phyloP scores from a whole-genome alignment of 2,329 filamentous ascomycete genomes.

The Sporothrix inflata region DNA sequence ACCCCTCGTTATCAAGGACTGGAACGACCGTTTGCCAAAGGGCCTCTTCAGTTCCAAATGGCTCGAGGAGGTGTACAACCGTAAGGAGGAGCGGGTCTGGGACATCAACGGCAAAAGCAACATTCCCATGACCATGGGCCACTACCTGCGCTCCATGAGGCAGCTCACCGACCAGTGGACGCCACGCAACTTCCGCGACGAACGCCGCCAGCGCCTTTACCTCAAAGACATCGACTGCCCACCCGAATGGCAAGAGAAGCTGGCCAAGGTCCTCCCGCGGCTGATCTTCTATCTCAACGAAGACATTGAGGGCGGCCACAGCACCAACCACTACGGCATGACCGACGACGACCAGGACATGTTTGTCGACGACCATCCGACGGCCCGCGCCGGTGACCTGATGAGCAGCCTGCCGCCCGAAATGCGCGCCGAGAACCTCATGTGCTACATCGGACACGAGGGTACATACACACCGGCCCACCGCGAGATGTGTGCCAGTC shows the following conservation, averaged over 20 bases:
- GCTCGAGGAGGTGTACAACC: conserved; percentile 77
- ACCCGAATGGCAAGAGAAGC: conserved; percentile 77
- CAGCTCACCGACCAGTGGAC: conserved; percentile 83
- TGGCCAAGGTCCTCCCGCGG: conserved; percentile 77
- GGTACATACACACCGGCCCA: conserved; percentile 96
- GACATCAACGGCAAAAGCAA: conserved; percentile 75
- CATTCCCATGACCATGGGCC: conserved; percentile 82
- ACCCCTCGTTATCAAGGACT: conserved; percentile 88
- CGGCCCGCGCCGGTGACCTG: conserved; percentile 80
- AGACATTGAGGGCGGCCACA: conserved; percentile 55
- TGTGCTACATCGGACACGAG: conserved; percentile 98
- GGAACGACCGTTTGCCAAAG: conserved; percentile 73
- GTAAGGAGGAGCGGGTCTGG: conserved; percentile 82
- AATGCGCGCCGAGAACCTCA: conserved; percentile 94
- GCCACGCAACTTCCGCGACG: conserved; percentile 73
- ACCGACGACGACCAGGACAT: conserved; percentile 42
- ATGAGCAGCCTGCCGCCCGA: conserved; percentile 88
- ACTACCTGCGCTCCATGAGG: conserved; percentile 87
- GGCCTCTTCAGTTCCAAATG: conserved; percentile 80
- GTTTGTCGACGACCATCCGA: conserved; percentile 54
- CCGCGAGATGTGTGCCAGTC: conserved; percentile 93
- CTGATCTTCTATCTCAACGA: conserved; percentile 91
- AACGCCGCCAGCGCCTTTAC: conserved; percentile 83
- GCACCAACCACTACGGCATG: not conserved
- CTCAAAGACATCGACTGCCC: conserved; percentile 98